These are phyloP conservation scores for Stemphylium lycopersici DNA, from an alignment of 2,329 filamentous ascomycete species.

Conservation along the genomic window DNA sequence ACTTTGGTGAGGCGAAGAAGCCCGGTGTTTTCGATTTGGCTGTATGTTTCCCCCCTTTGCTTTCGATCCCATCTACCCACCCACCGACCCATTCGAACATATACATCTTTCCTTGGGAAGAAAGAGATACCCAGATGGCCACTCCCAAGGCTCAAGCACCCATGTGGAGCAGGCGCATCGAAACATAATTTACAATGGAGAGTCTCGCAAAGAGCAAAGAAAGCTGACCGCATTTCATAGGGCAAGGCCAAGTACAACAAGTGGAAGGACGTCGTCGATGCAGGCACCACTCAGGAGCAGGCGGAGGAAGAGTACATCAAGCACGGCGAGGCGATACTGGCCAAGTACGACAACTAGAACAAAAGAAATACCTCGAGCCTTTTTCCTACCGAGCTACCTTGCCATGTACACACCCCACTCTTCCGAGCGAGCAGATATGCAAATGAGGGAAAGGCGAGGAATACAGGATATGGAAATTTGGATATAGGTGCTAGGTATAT, in stretches of 20 bases:
- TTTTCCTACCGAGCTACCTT: not conserved
- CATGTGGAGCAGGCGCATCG: too few species aligned
- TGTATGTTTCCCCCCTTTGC: constrained; percentile 51
- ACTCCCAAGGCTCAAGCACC: too few species aligned
- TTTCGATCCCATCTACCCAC: not conserved
- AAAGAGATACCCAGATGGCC: too few species aligned
- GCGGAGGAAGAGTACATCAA: constrained; percentile 80
- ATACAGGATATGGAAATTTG: too few species aligned
- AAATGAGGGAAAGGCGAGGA: too few species aligned
- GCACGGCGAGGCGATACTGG: constrained; percentile 74
- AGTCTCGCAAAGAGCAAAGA: too few species aligned
- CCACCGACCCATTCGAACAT: too few species aligned
- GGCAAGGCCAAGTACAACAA: constrained; percentile 80
- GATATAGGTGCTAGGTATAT: too few species aligned
- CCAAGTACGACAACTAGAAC: constrained; percentile 64
- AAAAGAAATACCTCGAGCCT: too few species aligned
- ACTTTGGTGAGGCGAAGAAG: constrained; percentile 50
- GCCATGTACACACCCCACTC: too few species aligned
- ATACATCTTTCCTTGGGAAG: too few species aligned
- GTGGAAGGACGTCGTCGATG: constrained; percentile 74
- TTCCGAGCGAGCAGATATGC: too few species aligned
- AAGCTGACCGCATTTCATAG: constrained; percentile 51
- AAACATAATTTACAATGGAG: not conserved
- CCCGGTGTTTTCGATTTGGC: constrained; percentile 75
- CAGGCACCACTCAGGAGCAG: constrained; percentile 64